Percentiles rank a stretch among this genome's conserved stretches.
Conservation (phyloP, 768 basidiomycete species). For the Tylopilus balloui region DNA sequence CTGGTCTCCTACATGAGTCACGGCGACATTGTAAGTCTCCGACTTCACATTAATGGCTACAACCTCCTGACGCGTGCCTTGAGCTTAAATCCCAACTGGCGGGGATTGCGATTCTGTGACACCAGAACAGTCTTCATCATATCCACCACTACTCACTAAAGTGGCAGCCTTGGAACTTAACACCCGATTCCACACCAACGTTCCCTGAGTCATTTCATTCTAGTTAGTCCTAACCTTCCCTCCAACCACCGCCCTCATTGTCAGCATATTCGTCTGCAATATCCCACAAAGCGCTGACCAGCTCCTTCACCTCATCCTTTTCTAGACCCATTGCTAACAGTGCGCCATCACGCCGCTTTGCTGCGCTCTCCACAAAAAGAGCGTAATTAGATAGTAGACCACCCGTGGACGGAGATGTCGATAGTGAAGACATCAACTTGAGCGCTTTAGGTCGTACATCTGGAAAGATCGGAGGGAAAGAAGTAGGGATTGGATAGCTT, state of each 20-base stretch:
- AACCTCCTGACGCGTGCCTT: too few species aligned
- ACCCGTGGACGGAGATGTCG: conserved; percentile 38
- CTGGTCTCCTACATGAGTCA: too few species aligned
- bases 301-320: conserved; percentile 52
- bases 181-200: background rate
- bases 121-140: background rate
- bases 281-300: conserved; percentile 57
- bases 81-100: too few species aligned
- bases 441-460: conserved; percentile 14
- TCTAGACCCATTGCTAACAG: conserved; percentile 40
- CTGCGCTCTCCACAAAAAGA: conserved; percentile 41
- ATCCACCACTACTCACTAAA: background rate
- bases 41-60: too few species aligned
- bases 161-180: background rate
- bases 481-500: conserved; percentile 56
- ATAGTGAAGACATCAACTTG: conserved; percentile 42
- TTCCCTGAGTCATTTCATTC: too few species aligned
- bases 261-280: conserved; percentile 45
- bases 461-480: conserved; percentile 50
- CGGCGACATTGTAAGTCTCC: too few species aligned
- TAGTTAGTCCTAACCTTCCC: conserved; percentile 19
- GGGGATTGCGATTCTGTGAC: too few species aligned
- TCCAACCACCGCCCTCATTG: conserved; percentile 20
- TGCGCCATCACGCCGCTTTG: conserved; percentile 36
- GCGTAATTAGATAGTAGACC: conserved; percentile 50